Conservation (phyloP, 768 basidiomycete species). For the Leucogyrophana mollusca region DNA sequence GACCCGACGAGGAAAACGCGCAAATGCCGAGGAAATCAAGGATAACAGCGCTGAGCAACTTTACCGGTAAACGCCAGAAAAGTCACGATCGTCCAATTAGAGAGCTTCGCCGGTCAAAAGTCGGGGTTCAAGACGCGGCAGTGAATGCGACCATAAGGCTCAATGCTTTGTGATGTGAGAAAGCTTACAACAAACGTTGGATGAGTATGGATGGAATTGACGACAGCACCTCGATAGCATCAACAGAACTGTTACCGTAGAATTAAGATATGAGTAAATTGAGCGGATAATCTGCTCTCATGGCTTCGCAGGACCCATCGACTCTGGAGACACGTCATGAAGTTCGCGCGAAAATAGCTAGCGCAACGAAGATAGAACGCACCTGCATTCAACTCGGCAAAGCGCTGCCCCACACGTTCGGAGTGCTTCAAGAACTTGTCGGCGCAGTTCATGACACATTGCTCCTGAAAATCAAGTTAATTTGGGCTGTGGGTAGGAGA, state of each 20-base stretch:
- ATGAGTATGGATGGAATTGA: not conserved
- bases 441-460: constrained; percentile 89
- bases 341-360: not conserved
- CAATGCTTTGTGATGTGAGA: not conserved
- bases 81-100: not conserved
- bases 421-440: constrained; percentile 99
- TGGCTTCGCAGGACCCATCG: constrained; percentile 28
- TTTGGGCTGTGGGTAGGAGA: constrained; percentile 3
- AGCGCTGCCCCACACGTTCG: constrained; percentile 87
- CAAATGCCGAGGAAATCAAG: constrained; percentile 4
- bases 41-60: not conserved
- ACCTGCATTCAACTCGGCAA: constrained; percentile 93
- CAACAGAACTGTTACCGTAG: constrained; percentile 5
- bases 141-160: not conserved
- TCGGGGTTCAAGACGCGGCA: not conserved
- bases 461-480: constrained; percentile 53
- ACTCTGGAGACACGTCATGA: constrained; percentile 20
- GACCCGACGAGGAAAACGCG: not conserved
- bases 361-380: constrained; percentile 24
- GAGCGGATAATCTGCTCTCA: constrained; percentile 13
- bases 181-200: not conserved
- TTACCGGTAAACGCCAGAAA: not conserved
- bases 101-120: not conserved
- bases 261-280: constrained; percentile 1
- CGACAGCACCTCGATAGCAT: constrained; percentile 11